Conservation (phyloP, 2,329 filamentous ascomycete genomes). For the Aotearoamyces nothofagi region DNA sequence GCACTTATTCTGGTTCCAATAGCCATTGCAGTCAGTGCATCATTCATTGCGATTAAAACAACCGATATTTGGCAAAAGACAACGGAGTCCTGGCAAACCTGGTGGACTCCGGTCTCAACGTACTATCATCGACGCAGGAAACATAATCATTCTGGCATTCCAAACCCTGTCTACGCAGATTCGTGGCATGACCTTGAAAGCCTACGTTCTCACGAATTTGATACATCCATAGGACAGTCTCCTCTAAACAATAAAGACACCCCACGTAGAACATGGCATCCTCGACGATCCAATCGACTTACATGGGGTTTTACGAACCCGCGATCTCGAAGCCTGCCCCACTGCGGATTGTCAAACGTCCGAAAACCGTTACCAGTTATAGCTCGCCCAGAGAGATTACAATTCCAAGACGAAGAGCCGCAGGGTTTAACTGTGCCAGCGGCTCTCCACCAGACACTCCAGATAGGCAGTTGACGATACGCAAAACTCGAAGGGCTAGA, state of each 20-base stretch:
- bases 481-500: conserved; percentile 11
- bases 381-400: conserved; percentile 9
- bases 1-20: conserved; percentile 31
- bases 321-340: conserved; percentile 26
- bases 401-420: conserved; percentile 9
- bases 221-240: conserved; percentile 12
- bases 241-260: conserved; percentile 1
- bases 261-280: conserved; percentile 21
- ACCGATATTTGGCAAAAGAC: conserved; percentile 11
- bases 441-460: conserved; percentile 14
- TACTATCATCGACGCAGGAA: conserved; percentile 6
- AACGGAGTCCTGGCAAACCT: conserved; percentile 11
- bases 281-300: conserved; percentile 13
- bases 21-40: conserved; percentile 20
- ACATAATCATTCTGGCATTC: conserved; percentile 19
- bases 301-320: conserved; percentile 20
- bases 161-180: conserved; percentile 20
- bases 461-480: conserved; percentile 17
- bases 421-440: conserved; percentile 10
- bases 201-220: conserved; percentile 15
- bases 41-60: conserved; percentile 18
- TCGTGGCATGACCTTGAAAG: conserved; percentile 22
- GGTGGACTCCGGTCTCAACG: too few relatives aligned
- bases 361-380: conserved; percentile 15
- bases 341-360: conserved; percentile 30